Evolutionary conservation across 2,329 filamentous ascomycete species (phyloP).

Genomic region (Monilinia laxa): DNA sequence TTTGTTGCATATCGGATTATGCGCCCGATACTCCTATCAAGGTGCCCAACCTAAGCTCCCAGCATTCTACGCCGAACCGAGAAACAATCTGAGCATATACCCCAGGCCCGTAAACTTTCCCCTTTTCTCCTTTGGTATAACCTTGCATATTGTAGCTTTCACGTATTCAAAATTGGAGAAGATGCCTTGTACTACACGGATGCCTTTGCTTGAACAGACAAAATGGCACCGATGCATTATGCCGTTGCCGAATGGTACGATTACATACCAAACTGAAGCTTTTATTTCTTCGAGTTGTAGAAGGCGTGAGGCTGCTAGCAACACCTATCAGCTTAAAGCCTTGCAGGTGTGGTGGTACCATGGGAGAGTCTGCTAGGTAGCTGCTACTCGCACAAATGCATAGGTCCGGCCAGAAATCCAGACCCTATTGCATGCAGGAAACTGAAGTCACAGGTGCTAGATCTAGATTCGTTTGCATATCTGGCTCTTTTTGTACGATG

Average conservation of each 20-base stretch:
- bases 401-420: slow-evolving; percentile 17
- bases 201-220: background rate
- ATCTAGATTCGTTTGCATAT: slow-evolving; percentile 18
- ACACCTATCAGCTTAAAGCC: slow-evolving; percentile 5
- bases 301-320: slow-evolving; percentile 2
- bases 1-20: slow-evolving; percentile 27
- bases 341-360: slow-evolving; percentile 13
- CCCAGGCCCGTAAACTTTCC: background rate
- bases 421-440: slow-evolving; percentile 20
- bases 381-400: slow-evolving; percentile 15
- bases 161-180: background rate
- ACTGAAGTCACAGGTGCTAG: slow-evolving; percentile 18
- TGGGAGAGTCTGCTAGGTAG: background rate
- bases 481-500: background rate
- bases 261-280: slow-evolving; percentile 7
- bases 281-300: background rate
- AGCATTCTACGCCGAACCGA: slow-evolving; percentile 10
- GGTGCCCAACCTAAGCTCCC: slow-evolving; percentile 18
- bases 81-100: slow-evolving; percentile 1
- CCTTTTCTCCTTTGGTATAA: slow-evolving; percentile 4
- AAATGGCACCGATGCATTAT: slow-evolving; percentile 1
- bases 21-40: slow-evolving; percentile 14
- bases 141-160: slow-evolving; percentile 10
- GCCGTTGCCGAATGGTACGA: slow-evolving; percentile 3
- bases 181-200: background rate